Evolutionary conservation across 2,329 filamentous ascomycete species (phyloP).

Genomic region (Ophiosphaerella narmari): DNA sequence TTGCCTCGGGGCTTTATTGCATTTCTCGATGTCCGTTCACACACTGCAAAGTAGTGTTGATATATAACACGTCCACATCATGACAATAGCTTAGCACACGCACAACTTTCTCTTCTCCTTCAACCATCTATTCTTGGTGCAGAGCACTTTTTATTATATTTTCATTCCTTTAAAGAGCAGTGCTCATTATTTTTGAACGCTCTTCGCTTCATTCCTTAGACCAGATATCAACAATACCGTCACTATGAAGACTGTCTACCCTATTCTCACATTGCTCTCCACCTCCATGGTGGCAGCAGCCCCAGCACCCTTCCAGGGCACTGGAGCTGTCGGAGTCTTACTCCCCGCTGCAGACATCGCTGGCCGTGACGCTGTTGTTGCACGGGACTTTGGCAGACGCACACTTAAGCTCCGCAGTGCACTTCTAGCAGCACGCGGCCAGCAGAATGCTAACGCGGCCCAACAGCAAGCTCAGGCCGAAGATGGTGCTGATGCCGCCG

Average conservation of each 20-base stretch:
- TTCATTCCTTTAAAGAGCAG: slow-evolving; percentile 41
- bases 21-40: slow-evolving; percentile 11
- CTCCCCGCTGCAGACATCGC: slow-evolving; percentile 27
- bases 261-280: slow-evolving; percentile 43
- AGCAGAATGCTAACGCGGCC: slow-evolving; percentile 14
- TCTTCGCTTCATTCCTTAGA: slow-evolving; percentile 27
- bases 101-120: slow-evolving; percentile 17
- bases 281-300: slow-evolving; percentile 38
- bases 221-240: slow-evolving; percentile 7
- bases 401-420: slow-evolving; percentile 34
- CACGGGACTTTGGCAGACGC: slow-evolving; percentile 32
- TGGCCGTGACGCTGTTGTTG: slow-evolving; percentile 22
- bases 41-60: slow-evolving; percentile 5
- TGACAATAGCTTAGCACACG: slow-evolving; percentile 15
- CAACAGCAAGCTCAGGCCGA: slow-evolving; percentile 4
- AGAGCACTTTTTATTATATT: slow-evolving; percentile 36
- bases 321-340: slow-evolving; percentile 29
- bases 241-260: slow-evolving; percentile 42
- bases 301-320: slow-evolving; percentile 37
- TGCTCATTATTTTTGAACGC: slow-evolving; percentile 39
- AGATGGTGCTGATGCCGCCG: slow-evolving; percentile 3
- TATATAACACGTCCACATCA: slow-evolving; percentile 29
- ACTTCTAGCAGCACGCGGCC: slow-evolving; percentile 24
- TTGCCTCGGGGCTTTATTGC: slow-evolving; percentile 11
- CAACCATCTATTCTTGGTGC: slow-evolving; percentile 32